Percentiles rank a stretch among this genome's conserved stretches.
Conservation (phyloP, 305 asterid genomes). For the Nicotiana rustica region DNA sequence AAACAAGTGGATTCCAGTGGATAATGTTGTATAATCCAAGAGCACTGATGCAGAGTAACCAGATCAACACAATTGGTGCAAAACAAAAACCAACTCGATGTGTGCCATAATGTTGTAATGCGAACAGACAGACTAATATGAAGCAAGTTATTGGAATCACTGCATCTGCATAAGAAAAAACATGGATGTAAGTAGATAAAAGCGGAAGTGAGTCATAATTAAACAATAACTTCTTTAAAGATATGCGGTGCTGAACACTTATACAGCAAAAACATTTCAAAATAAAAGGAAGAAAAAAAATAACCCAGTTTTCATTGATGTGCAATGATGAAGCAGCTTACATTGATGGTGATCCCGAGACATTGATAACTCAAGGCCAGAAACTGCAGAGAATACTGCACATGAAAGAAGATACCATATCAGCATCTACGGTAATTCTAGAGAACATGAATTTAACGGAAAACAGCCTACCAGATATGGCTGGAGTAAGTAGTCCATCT, state of each 20-base stretch:
- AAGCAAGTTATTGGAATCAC: conserved; percentile 93
- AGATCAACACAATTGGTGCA: conserved; percentile 79
- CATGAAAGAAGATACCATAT: conserved; percentile 21
- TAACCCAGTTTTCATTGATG: neutral
- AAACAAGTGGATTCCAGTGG: conserved; percentile 84
- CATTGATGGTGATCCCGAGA: conserved; percentile 95
- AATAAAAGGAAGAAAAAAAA: neutral
- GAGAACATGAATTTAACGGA: conserved; percentile 23
- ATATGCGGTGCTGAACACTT: neutral
- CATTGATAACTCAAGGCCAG: conserved; percentile 95
- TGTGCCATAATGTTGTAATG: conserved; percentile 96
- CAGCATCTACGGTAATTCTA: conserved; percentile 27
- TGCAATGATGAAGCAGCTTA: conserved; percentile 46
- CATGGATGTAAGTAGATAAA: neutral
- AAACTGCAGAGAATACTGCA: conserved; percentile 94
- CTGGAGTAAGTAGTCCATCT: conserved; percentile 94
- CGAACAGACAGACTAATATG: conserved; percentile 90
- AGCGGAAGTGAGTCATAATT: neutral
- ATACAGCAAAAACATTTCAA: neutral
- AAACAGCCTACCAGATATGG: conserved; percentile 72
- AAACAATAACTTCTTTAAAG: conserved; percentile 3
- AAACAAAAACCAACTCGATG: conserved; percentile 85
- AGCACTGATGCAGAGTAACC: conserved; percentile 87
- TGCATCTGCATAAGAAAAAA: conserved; percentile 71
- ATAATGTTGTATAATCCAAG: conserved; percentile 90